A percentile compares a stretch with the other conserved stretches of the same genome.
phyloP scores from a whole-genome alignment of 345 rosid genomes.

The Camelina sativa region DNA sequence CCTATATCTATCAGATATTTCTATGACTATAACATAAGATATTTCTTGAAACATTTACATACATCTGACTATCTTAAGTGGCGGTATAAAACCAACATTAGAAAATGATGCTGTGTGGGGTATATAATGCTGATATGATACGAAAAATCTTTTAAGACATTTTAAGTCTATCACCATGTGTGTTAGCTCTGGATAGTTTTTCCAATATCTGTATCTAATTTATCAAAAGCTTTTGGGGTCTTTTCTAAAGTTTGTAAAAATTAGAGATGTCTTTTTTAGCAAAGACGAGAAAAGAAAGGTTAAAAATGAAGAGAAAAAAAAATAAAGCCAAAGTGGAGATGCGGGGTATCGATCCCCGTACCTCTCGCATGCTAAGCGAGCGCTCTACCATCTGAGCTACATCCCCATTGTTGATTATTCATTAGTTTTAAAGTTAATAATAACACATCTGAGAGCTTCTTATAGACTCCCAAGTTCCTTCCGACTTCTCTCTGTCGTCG shows the following conservation, averaged over 20 bases:
- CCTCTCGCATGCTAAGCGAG: constrained; percentile 96
- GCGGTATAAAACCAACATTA: no score
- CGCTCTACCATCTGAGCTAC: constrained; percentile 96
- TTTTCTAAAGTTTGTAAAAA: background rate
- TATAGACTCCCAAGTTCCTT: background rate
- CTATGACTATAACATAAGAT: no score
- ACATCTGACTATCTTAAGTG: no score
- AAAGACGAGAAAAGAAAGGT: background rate
- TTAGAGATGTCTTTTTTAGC: background rate
- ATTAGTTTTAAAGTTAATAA: background rate
- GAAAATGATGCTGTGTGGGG: no score
- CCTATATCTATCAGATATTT: no score
- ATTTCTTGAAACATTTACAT: no score
- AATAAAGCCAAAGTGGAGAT: background rate
- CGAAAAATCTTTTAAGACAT: no score
- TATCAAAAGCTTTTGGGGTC: background rate
- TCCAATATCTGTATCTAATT: no score
- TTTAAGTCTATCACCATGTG: no score
- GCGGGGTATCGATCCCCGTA: constrained; percentile 55
- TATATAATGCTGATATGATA: no score
- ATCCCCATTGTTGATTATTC: constrained; percentile 44
- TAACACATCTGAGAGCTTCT: background rate
- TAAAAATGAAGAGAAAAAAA: no score
- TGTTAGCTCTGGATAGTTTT: no score
- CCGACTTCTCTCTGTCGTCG: constrained; percentile 4